Conservation (phyloP, 2,329 filamentous ascomycete species). For the Aaosphaeria pasadenensis region DNA sequence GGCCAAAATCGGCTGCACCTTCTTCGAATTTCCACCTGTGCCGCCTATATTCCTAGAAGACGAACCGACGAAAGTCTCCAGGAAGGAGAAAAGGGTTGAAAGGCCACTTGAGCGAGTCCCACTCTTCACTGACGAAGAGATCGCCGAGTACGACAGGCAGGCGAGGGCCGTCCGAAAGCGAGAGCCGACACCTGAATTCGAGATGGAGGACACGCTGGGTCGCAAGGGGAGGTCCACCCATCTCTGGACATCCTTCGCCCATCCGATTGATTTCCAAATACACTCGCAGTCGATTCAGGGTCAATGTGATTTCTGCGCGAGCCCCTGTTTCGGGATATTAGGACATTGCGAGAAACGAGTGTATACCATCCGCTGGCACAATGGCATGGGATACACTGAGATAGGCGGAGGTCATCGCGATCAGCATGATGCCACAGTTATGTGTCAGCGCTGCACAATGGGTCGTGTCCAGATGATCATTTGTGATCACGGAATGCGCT, state of each 20-base stretch:
- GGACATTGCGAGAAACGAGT: slow-evolving; percentile 36
- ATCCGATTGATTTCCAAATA: slow-evolving; percentile 38
- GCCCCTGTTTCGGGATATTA: slow-evolving; percentile 39
- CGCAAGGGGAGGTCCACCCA: slow-evolving; percentile 21
- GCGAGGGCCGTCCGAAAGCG: slow-evolving; percentile 1
- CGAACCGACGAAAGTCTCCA: slow-evolving; percentile 5
- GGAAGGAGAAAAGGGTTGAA: not conserved
- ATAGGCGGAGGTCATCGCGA: slow-evolving; percentile 36
- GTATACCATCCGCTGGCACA: slow-evolving; percentile 32
- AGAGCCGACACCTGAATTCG: slow-evolving; percentile 18
- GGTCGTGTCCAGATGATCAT: slow-evolving; percentile 18
- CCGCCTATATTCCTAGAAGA: not conserved
- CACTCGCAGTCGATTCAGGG: not conserved
- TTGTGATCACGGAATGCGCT: slow-evolving; percentile 6
- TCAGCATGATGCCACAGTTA: slow-evolving; percentile 15
- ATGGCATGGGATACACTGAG: slow-evolving; percentile 38
- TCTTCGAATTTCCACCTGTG: slow-evolving; percentile 14
- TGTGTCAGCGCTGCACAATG: slow-evolving; percentile 22
- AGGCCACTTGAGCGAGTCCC: not conserved
- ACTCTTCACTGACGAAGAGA: slow-evolving; percentile 13
- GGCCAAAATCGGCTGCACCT: slow-evolving; percentile 24
- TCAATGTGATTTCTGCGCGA: slow-evolving; percentile 43
- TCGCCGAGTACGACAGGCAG: slow-evolving; percentile 6
- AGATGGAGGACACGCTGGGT: slow-evolving; percentile 25
- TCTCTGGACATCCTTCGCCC: slow-evolving; percentile 40